Base-by-base conservation (phyloP, 306 rosid species). In the Vigna mungo region DNA sequence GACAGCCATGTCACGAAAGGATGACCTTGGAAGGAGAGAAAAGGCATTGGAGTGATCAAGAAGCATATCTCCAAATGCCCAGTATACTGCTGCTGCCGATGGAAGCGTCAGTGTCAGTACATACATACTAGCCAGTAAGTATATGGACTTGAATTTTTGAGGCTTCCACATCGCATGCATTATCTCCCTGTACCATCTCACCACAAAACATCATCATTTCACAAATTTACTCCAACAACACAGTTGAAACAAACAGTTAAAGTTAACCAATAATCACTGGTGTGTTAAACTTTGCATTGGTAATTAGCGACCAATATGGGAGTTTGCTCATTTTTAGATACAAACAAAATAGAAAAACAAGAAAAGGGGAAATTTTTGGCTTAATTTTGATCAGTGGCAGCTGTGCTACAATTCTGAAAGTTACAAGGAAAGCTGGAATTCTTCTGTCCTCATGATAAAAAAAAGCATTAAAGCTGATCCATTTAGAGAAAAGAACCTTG, bases 151-250 rank as follows among this genome's bases (percentile, higher is more conserved):
- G 88, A 92, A 92, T 66, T 90, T 92, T 85, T 92, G 81, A 1
- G 97, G 97, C 83, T 87, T 92, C 97, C 97, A 92, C 97, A 90
- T 90, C 2, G 95, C 95, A 55, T 90, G 90, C 97, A 90, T 92
- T 67, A 92, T 90, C 78, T 90, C 95, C 90, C 95, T 92, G 90
- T n/a, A 0, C 8, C 51, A 27, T 13, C 9, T 48, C 53, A 48
- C 54, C n/a, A 15, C 8, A 15, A 4, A 17, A 48, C 43, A 37
- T 39, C 43, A 37, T 39, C 15, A 56, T 23, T 23, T 7, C 58
- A 51, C 4, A 20, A n/a, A 51, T 51, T 20, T 30, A 30, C 36
- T 32, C 36, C 36, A 32, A 3, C 36, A 58, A 58, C 9, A 59
- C 0, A 61, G 13, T 6, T 32, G 14, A 60, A 61, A 16, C 36